Evolutionary conservation across 805 yeast genomes (phyloP).

Genomic region (Blastobotrys chiropterorum): DNA sequence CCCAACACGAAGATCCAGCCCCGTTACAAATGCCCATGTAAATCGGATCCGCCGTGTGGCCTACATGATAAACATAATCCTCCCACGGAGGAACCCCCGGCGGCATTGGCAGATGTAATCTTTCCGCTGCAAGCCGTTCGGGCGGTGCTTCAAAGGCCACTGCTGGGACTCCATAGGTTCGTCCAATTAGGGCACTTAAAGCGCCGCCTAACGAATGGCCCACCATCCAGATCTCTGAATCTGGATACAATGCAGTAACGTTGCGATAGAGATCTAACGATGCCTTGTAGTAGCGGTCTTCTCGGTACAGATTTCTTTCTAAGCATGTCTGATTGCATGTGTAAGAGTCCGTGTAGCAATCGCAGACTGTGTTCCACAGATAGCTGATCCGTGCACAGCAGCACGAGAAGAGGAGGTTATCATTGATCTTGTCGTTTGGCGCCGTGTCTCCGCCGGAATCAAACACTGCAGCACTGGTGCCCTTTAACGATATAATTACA

Average conservation of each 20-base stretch:
- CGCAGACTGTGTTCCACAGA: constrained; percentile 93
- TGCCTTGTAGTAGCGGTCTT: constrained; percentile 79
- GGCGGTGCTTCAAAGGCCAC: constrained; percentile 94
- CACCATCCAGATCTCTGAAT: constrained; percentile 71
- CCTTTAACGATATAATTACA: constrained; percentile 79
- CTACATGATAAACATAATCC: constrained; percentile 91
- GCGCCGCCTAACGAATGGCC: constrained; percentile 97
- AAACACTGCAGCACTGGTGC: constrained; percentile 79
- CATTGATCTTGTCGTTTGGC: constrained; percentile 74
- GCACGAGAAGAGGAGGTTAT: constrained; percentile 84
- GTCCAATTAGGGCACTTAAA: constrained; percentile 68
- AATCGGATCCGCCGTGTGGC: constrained; percentile 96
- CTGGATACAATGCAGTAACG: constrained; percentile 61
- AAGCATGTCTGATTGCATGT: constrained; percentile 86
- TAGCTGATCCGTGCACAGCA: constrained; percentile 93
- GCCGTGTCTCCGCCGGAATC: constrained; percentile 59
- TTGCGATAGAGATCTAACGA: constrained; percentile 69
- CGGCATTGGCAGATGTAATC: constrained; percentile 87
- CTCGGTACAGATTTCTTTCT: constrained; percentile 64
- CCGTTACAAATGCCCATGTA: constrained; percentile 97
- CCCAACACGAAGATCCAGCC: constrained; percentile 78
- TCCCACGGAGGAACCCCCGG: constrained; percentile 76
- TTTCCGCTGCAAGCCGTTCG: constrained; percentile 70
- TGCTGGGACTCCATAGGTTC: constrained; percentile 85
- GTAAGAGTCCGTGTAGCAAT: constrained; percentile 76